These are phyloP conservation scores for Peniophora sp. DNA, from an alignment of 1,284 basidiomycete species.

Conservation along the genomic window DNA sequence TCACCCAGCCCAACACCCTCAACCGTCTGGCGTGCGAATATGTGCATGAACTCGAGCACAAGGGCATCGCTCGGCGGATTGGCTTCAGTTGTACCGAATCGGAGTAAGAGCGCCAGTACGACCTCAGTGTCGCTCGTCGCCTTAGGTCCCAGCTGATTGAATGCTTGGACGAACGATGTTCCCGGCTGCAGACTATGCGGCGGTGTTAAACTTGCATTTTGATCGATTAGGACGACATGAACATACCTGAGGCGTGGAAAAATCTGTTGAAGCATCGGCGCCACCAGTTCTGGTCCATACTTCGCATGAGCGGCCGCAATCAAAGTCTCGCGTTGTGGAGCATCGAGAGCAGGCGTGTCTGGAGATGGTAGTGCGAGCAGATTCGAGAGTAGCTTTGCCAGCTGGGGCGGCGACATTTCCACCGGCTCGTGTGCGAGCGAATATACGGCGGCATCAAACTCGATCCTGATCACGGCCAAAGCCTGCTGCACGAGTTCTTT, in stretches of 20 bases:
- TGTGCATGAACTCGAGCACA: conserved; percentile 61
- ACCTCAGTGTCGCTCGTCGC: conserved; percentile 67
- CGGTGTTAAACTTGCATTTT: conserved; percentile 7
- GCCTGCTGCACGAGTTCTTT: conserved; percentile 69
- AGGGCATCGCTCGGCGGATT: conserved; percentile 64
- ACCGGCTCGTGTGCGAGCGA: conserved; percentile 68
- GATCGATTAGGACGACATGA: conserved; percentile 9
- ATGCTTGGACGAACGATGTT: conserved; percentile 61
- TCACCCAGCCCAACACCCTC: conserved; percentile 71
- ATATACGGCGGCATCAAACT: conserved; percentile 70
- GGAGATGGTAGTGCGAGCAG: conserved; percentile 60
- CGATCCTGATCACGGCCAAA: conserved; percentile 53
- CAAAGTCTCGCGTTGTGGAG: conserved; percentile 61
- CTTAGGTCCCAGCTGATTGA: conserved; percentile 71
- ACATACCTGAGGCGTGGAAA: conserved; percentile 57
- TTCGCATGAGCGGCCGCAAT: conserved; percentile 68
- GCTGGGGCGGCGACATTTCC: conserved; percentile 66
- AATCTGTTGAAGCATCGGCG: conserved; percentile 46
- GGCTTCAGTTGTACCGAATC: conserved; percentile 64
- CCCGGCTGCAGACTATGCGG: conserved; percentile 52
- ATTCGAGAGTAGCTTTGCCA: conserved; percentile 73
- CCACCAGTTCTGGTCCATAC: conserved; percentile 52
- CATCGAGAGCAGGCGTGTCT: conserved; percentile 63
- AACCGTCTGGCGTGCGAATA: conserved; percentile 55
- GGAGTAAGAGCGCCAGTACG: conserved; percentile 55